Conservation (phyloP, 2,329 filamentous ascomycete species). For the Ophiosphaerella herpotricha region DNA sequence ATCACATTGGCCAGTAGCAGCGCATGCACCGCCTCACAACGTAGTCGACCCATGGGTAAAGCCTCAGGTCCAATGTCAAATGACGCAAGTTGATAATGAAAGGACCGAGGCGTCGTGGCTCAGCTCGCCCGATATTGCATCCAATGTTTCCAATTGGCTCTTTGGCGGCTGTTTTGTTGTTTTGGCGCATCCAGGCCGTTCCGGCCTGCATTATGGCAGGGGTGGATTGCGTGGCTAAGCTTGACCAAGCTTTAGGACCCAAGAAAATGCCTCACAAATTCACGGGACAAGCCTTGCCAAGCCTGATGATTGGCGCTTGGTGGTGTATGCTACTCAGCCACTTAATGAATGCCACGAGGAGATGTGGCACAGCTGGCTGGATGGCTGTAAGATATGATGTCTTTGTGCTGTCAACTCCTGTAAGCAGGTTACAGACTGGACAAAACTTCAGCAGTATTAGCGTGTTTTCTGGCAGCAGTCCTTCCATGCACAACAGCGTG, state of each 20-base stretch:
- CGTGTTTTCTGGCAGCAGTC: too few species aligned
- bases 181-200: conserved; percentile 12
- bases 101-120: conserved; percentile 10
- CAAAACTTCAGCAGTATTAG: neutral
- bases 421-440: conserved; percentile 5
- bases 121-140: conserved; percentile 7
- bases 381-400: conserved; percentile 4
- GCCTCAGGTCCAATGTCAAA: conserved; percentile 1
- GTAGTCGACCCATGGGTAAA: conserved; percentile 1
- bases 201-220: conserved; percentile 12
- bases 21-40: conserved; percentile 20
- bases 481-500: too few species aligned
- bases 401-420: conserved; percentile 14
- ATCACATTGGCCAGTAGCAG: conserved; percentile 15
- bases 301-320: conserved; percentile 26
- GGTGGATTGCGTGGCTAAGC: conserved; percentile 17
- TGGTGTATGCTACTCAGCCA: conserved; percentile 12
- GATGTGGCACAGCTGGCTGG: conserved; percentile 12
- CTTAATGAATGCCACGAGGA: neutral
- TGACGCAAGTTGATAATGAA: conserved; percentile 2
- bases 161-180: conserved; percentile 1
- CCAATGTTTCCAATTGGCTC: conserved; percentile 8
- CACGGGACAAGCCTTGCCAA: conserved; percentile 36
- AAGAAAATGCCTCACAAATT: conserved; percentile 29
- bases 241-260: conserved; percentile 33